These are phyloP conservation scores for Candida odintsovae DNA, from an alignment of 805 yeast genomes.

Conservation along the genomic window DNA sequence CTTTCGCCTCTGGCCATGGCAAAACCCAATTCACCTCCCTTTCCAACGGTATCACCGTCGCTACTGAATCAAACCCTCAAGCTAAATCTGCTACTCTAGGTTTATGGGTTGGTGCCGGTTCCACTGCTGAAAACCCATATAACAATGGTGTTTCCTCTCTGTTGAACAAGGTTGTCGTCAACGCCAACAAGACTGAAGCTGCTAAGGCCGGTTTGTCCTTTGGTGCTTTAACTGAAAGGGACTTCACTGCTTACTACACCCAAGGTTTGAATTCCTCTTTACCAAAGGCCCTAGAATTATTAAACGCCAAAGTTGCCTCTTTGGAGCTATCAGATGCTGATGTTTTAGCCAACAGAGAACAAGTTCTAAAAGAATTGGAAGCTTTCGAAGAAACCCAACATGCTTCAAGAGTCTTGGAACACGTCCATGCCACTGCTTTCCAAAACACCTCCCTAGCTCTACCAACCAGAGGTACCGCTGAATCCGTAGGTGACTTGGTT, in stretches of 20 bases:
- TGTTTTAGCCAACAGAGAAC: slow-evolving; percentile 41
- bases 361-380: slow-evolving; percentile 41
- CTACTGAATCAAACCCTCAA: slow-evolving; percentile 54
- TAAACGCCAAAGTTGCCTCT: slow-evolving; percentile 37
- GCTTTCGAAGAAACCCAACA: slow-evolving; percentile 52
- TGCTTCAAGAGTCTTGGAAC: slow-evolving; percentile 56
- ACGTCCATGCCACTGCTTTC: slow-evolving; percentile 78
- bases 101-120: slow-evolving; percentile 69
- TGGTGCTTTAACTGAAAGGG: slow-evolving; percentile 51
- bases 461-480: slow-evolving; percentile 72
- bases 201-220: slow-evolving; percentile 50
- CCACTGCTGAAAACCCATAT: slow-evolving; percentile 73
- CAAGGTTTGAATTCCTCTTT: slow-evolving; percentile 46
- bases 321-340: slow-evolving; percentile 36
- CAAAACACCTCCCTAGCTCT: slow-evolving; percentile 78
- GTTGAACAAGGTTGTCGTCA: slow-evolving; percentile 44
- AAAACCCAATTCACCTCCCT: slow-evolving; percentile 67
- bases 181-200: slow-evolving; percentile 29
- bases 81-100: slow-evolving; percentile 60
- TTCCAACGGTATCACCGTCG: slow-evolving; percentile 69
- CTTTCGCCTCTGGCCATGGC: slow-evolving; percentile 50
- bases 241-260: slow-evolving; percentile 57
- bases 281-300: slow-evolving; percentile 44
- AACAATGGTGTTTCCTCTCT: slow-evolving; percentile 77
- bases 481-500: slow-evolving; percentile 53